A percentile compares a stretch with the other conserved stretches of the same genome.
These are phyloP conservation scores for Metschnikowia lachancei DNA, from an alignment of 805 yeast species.

Conservation along the genomic window DNA sequence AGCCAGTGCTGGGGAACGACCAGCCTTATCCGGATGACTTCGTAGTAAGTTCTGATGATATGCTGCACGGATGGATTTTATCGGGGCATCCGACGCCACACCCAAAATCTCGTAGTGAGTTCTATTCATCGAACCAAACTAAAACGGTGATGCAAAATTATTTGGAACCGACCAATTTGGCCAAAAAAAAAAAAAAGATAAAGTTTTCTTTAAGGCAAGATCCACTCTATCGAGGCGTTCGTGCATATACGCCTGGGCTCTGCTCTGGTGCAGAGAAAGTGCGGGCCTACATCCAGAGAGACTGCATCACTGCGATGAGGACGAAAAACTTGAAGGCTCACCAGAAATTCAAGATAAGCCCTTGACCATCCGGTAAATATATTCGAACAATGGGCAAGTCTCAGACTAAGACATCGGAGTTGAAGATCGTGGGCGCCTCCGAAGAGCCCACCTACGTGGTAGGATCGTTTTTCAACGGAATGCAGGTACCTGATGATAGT, in stretches of 20 bases:
- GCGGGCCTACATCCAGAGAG: not conserved
- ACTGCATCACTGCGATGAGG: slow-evolving; percentile 15
- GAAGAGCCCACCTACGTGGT: slow-evolving; percentile 52
- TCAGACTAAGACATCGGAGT: slow-evolving; percentile 39
- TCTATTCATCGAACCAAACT: slow-evolving; percentile 1
- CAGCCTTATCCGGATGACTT: slow-evolving; percentile 76
- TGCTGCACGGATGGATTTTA: slow-evolving; percentile 53
- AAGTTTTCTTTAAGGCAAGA: not conserved
- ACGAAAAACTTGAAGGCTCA: slow-evolving; percentile 3
- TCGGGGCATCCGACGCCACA: slow-evolving; percentile 37
- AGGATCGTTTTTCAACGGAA: slow-evolving; percentile 80
- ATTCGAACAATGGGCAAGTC: slow-evolving; percentile 23
- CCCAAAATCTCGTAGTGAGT: slow-evolving; percentile 59
- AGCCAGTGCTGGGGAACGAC: not conserved
- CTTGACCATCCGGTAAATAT: not conserved
- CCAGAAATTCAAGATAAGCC: not conserved
- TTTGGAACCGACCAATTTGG: too few species aligned
- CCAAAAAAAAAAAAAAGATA: not conserved
- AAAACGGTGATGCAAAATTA: not conserved
- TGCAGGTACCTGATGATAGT: slow-evolving; percentile 56
- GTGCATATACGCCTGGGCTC: slow-evolving; percentile 1
- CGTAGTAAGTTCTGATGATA: slow-evolving; percentile 58
- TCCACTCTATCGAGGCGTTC: not conserved
- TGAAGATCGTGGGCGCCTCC: slow-evolving; percentile 36
- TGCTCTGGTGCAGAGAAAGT: not conserved